These are phyloP conservation scores for Backusella psychrophila DNA, from an alignment of 192 early-diverging fungal species.

Conservation along the genomic window DNA sequence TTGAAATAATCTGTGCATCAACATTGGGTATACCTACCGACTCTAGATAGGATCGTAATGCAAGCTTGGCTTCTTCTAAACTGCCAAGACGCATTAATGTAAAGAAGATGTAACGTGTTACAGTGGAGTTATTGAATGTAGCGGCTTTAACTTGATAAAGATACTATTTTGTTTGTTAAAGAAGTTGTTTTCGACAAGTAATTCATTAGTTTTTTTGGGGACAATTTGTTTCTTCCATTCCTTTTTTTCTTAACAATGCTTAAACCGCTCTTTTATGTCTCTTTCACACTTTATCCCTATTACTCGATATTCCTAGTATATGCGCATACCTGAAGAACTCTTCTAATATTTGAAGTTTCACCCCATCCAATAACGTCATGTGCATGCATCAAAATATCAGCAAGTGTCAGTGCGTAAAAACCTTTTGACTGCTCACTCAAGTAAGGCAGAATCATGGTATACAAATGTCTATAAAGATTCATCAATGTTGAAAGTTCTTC, in stretches of 20 bases:
- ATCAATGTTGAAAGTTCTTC: conserved; percentile 4
- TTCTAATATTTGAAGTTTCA: not conserved
- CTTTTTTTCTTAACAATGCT: not conserved
- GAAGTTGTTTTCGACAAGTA: not conserved
- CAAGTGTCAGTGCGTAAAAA: not conserved
- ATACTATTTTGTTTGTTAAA: not conserved
- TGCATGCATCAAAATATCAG: not conserved
- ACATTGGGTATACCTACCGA: conserved; percentile 41
- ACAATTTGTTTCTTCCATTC: too few species aligned
- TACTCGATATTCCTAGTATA: not conserved
- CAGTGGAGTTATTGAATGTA: conserved; percentile 68
- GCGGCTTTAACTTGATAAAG: conserved; percentile 24
- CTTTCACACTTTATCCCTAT: not conserved
- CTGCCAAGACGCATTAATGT: conserved; percentile 56
- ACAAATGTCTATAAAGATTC: conserved; percentile 2
- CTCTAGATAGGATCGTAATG: conserved; percentile 56
- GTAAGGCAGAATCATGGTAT: not conserved
- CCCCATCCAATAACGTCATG: conserved; percentile 12
- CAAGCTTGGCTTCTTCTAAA: conserved; percentile 67
- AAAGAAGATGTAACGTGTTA: conserved; percentile 60
- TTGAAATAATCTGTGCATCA: not conserved
- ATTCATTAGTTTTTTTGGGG: not conserved
- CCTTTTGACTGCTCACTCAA: not conserved
- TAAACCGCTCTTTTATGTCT: not conserved
- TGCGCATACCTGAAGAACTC: not conserved